These are phyloP conservation scores for Scheffersomyces lignicola DNA, from an alignment of 1,139 yeast genomes.

Conservation along the genomic window DNA sequence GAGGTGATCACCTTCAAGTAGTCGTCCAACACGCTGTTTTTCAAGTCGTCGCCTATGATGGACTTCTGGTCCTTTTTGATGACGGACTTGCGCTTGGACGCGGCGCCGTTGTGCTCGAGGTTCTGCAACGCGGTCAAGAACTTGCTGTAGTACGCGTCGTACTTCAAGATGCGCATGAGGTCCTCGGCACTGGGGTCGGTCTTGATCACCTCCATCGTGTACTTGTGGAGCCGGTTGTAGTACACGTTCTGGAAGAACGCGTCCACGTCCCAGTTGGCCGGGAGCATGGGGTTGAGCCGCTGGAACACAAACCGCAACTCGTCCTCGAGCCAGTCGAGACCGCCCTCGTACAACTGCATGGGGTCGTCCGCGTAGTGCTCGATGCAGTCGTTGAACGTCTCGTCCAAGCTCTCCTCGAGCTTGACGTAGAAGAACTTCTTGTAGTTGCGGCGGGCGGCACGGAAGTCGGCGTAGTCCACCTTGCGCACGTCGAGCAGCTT, in stretches of 20 bases:
- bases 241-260: slow-evolving; percentile 64
- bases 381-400: slow-evolving; percentile 66
- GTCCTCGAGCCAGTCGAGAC: slow-evolving; percentile 81
- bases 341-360: slow-evolving; percentile 58
- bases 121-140: slow-evolving; percentile 31
- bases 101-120: slow-evolving; percentile 15
- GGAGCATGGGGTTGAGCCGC: slow-evolving; percentile 62
- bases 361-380: slow-evolving; percentile 55
- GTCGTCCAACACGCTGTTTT: slow-evolving; percentile 62
- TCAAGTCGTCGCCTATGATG: slow-evolving; percentile 70
- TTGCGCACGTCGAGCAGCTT: slow-evolving; percentile 17
- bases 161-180: slow-evolving; percentile 64
- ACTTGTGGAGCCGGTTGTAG: slow-evolving; percentile 62
- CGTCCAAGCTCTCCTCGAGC: slow-evolving; percentile 60
- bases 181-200: slow-evolving; percentile 74
- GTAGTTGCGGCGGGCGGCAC: slow-evolving; percentile 61
- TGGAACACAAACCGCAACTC: slow-evolving; percentile 69
- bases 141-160: slow-evolving; percentile 65
- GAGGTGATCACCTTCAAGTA: slow-evolving; percentile 66
- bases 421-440: slow-evolving; percentile 62
- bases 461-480: slow-evolving; percentile 29
- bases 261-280: slow-evolving; percentile 69
- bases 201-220: slow-evolving; percentile 62
- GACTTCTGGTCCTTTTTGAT: slow-evolving; percentile 44
- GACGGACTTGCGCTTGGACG: slow-evolving; percentile 46